phyloP scores from a whole-genome alignment of 352 stramenopile species.

The Phytophthora boehmeriae region DNA sequence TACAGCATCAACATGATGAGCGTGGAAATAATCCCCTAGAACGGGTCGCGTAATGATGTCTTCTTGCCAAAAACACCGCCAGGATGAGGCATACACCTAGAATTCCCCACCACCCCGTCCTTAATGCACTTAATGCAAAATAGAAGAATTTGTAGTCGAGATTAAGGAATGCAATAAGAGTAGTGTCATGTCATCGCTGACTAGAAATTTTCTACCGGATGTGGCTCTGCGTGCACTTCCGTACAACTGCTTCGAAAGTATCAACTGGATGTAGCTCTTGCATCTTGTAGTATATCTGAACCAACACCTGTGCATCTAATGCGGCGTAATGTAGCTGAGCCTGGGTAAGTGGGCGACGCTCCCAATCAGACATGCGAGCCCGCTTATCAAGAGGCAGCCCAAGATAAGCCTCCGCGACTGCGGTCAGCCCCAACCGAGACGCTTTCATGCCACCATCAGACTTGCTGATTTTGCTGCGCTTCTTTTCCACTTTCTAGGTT shows the following conservation, averaged over 20 bases:
- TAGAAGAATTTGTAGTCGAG: too few relatives aligned
- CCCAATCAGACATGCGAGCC: constrained; percentile 77
- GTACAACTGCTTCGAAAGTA: constrained; percentile 32
- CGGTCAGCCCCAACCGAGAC: constrained; percentile 50
- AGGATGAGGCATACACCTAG: not conserved
- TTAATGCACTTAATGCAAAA: too few relatives aligned
- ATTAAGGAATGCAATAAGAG: not conserved
- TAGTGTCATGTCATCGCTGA: constrained; percentile 1
- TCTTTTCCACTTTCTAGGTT: constrained; percentile 30
- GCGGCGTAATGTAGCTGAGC: constrained; percentile 76
- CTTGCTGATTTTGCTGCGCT: constrained; percentile 26
- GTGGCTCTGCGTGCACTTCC: constrained; percentile 46
- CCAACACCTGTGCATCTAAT: constrained; percentile 70
- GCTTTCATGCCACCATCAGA: constrained; percentile 15
- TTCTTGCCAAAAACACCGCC: not conserved
- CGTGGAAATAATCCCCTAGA: not conserved
- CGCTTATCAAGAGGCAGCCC: constrained; percentile 76
- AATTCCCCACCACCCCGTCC: too few relatives aligned
- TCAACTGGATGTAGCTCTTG: constrained; percentile 39
- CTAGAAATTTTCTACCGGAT: constrained; percentile 29
- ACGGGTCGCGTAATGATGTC: not conserved
- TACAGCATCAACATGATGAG: not conserved
- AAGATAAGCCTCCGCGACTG: constrained; percentile 58
- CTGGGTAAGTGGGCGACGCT: constrained; percentile 65
- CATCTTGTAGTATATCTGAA: constrained; percentile 67